These are phyloP conservation scores for Acacia crassicarpa DNA, from an alignment of 306 rosid genomes.

Conservation along the genomic window DNA sequence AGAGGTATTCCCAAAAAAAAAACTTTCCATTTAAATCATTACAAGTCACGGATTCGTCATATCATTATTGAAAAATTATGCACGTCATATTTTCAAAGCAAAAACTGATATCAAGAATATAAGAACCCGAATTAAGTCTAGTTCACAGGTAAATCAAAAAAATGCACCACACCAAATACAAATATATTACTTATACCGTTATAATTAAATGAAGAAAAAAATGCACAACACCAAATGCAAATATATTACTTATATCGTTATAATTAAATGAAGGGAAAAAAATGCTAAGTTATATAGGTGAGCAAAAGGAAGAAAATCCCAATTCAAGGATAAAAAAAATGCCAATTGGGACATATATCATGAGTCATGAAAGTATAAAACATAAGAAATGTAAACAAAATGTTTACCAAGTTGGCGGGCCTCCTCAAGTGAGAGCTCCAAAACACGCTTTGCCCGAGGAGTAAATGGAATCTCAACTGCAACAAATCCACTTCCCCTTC, in stretches of 20 bases:
- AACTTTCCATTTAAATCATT: not conserved
- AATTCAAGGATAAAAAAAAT: not conserved
- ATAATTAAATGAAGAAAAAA: not conserved
- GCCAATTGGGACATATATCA: not conserved
- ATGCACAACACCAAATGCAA: not conserved
- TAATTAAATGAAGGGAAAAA: not conserved
- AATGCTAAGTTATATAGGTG: not conserved
- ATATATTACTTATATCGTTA: not conserved
- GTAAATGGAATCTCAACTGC: slow-evolving; percentile 93
- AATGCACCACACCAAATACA: not conserved
- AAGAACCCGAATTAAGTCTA: not conserved
- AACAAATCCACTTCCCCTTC: slow-evolving; percentile 93
- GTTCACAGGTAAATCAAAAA: not conserved
- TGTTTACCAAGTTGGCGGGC: slow-evolving; percentile 84
- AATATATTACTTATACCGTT: not conserved
- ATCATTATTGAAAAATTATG: not conserved
- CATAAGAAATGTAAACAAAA: not conserved
- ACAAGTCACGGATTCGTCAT: not conserved
- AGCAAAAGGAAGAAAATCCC: not conserved
- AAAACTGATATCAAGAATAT: not conserved
- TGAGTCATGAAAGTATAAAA: not conserved
- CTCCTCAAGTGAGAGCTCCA: slow-evolving; percentile 90
- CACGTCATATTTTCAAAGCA: not conserved
- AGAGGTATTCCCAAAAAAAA: not conserved
- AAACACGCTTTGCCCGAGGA: slow-evolving; percentile 88